Evolutionary conservation across 2,329 filamentous ascomycete species (phyloP), one percentile per base, ranked within the genome.

Genomic region (Fusarium mundagurra): DNA sequence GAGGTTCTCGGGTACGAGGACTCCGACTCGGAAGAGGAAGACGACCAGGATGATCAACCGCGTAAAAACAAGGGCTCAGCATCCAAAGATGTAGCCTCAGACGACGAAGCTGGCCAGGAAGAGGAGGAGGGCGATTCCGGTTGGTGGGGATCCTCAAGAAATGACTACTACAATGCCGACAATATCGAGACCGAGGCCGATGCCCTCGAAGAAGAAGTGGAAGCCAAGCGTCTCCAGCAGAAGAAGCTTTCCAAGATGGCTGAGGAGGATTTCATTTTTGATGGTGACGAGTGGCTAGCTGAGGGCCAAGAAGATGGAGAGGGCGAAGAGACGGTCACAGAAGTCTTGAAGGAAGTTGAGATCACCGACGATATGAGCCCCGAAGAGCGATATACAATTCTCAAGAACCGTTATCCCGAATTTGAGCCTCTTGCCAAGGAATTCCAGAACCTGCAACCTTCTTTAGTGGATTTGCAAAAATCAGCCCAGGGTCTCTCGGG

Each of bases 141-240:
- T 47, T 95, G 92, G 80, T 98, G 96, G 95, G 96, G 96, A 36
- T 89, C 92, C 9, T 95, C 94, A 6, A 96, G 91, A 81, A 93
- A 93, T 70, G 96, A 98, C 77, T 97, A 98, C 84, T 99, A 99
- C 84, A 90, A 97, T 84, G 94, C 94, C 75, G 96, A 99, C 82
- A 84, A 87, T 34, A 87, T 90, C 74, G 88, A 91, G 78, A 91
- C 89, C 11, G 90, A 92, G 80, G 88, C 85, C 43, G 88, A 90
- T 77, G 96, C 96, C 1, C 84, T 97, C 38, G 95, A 96, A 79
- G 96, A 99, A 86, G 97, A 99, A 83, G 91, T 89, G 17, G 97
- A 99, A 82, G 96, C 96, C 7, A 92, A 92, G 81, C 88, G 94
- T 71, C 84, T 99, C 69, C 96, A 98, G 82, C 92, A 95, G 83